Conservation (phyloP, 1,139 yeast genomes). For the Diutina sp. region DNA sequence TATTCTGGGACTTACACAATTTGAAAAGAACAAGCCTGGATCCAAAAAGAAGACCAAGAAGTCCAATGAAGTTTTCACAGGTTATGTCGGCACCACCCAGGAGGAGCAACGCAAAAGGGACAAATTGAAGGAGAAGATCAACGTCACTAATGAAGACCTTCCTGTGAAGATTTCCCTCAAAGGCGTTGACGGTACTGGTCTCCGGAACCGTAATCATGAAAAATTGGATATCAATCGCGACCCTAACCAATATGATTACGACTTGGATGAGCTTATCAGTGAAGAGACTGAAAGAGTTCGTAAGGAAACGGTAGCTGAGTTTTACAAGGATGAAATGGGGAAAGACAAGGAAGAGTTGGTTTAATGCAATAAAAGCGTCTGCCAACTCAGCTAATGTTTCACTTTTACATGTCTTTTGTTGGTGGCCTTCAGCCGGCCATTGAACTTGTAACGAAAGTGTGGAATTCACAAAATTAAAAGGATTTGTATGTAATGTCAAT, state of each 20-base stretch:
- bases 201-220: neutral
- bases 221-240: neutral
- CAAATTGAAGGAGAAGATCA: slow-evolving; percentile 15
- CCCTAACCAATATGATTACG: slow-evolving; percentile 1
- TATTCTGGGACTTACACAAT: slow-evolving; percentile 23
- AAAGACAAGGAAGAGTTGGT: slow-evolving; percentile 2
- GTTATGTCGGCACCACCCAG: neutral
- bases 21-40: slow-evolving; percentile 12
- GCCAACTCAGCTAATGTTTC: neutral
- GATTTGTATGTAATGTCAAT: no score
- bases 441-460: no score
- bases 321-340: neutral
- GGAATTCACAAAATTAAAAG: no score
- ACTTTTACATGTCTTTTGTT: no score
- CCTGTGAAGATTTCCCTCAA: slow-evolving; percentile 17
- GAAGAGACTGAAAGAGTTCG: neutral
- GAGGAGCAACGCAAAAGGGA: neutral
- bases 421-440: no score
- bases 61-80: neutral
- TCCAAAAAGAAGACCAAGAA: slow-evolving; percentile 6
- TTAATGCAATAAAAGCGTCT: neutral
- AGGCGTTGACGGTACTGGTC: neutral
- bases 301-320: neutral
- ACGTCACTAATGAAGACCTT: slow-evolving; percentile 24
- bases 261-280: neutral